These are phyloP conservation scores for Populus tomentosa DNA, from an alignment of 441 rosid genomes.

Conservation along the genomic window DNA sequence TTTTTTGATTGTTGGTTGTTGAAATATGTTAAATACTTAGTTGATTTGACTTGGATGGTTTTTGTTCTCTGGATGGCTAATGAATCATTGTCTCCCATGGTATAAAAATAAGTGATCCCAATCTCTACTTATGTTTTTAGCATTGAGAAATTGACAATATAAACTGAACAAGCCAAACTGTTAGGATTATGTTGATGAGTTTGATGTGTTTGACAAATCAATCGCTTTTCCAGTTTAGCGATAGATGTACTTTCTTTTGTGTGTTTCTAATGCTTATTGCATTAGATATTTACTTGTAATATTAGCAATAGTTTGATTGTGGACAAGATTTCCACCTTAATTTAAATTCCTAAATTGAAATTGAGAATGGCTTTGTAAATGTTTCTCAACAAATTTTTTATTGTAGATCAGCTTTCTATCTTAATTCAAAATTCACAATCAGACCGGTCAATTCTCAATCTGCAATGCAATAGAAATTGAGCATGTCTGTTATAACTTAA, in stretches of 20 bases:
- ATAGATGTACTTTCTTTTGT: too few species aligned
- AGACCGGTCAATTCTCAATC: conserved; percentile 1
- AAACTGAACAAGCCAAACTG: not conserved
- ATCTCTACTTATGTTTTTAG: not conserved
- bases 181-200: not conserved
- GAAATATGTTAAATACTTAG: not conserved
- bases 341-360: not conserved
- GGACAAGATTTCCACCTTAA: not conserved
- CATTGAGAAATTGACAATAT: not conserved
- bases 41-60: not conserved
- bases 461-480: not conserved
- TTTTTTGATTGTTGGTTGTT: not conserved
- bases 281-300: too few species aligned
- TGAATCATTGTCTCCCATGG: not conserved
- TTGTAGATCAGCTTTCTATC: not conserved
- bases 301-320: too few species aligned
- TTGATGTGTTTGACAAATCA: too few species aligned
- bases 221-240: not conserved
- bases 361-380: not conserved
- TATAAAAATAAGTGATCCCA: not conserved
- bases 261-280: too few species aligned
- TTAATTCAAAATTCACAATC: not conserved
- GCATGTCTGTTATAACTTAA: not conserved
- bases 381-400: not conserved
- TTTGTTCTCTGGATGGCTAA: not conserved